Percentiles rank a stretch among this genome's conserved stretches.
phyloP scores from a whole-genome alignment of 202 grass and related monocot genomes.

The Panicum virgatum region DNA sequence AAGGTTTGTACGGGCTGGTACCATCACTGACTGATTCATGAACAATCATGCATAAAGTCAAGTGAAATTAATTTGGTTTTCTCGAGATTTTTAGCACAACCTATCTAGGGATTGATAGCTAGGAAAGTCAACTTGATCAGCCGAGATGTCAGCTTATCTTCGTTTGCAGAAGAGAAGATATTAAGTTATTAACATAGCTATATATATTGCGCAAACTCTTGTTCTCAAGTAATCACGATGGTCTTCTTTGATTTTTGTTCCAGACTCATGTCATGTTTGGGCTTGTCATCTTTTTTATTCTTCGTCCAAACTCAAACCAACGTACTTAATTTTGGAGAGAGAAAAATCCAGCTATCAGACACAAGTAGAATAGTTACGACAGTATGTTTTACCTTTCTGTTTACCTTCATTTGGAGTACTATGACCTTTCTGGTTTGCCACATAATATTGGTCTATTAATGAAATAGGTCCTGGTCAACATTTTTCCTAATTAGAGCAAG shows the following conservation, averaged over 20 bases:
- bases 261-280: conserved; percentile 8
- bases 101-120: not conserved
- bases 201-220: not conserved
- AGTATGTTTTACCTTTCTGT: not conserved
- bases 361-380: not conserved
- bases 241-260: conserved; percentile 16
- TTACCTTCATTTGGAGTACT: not conserved
- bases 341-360: not conserved
- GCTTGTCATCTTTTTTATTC: not conserved
- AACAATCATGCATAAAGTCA: conserved; percentile 23
- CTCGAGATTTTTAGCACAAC: not conserved
- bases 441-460: not conserved
- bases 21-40: not conserved
- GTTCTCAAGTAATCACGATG: not conserved
- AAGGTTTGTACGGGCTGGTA: not conserved
- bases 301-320: not conserved
- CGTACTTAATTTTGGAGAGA: not conserved
- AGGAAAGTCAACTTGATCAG: conserved; percentile 10
- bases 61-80: conserved; percentile 1
- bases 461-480: not conserved
- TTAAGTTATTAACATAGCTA: not conserved
- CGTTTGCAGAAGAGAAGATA: not conserved
- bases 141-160: conserved; percentile 19
- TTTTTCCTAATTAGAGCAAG: conserved; percentile 5
- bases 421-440: not conserved